These are phyloP conservation scores for Lyophyllum semitale DNA, from an alignment of 768 basidiomycete species.

Conservation along the genomic window DNA sequence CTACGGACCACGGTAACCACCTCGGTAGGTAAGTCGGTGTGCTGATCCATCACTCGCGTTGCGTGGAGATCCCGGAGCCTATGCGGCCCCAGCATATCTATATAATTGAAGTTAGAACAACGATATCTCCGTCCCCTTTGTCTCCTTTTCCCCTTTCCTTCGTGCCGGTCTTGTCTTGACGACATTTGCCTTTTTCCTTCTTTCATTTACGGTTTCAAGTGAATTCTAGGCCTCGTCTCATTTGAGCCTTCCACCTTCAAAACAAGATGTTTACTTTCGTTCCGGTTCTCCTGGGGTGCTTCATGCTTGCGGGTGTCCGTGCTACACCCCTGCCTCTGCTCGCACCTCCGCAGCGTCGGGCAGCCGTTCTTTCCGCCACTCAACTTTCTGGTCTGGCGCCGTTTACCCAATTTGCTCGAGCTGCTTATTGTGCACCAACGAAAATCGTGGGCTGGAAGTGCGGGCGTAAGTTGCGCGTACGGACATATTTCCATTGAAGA, in stretches of 20 bases:
- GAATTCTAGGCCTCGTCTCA: too few relatives aligned
- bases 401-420: constrained; percentile 35
- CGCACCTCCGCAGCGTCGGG: constrained; percentile 1
- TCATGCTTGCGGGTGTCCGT: constrained; percentile 10
- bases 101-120: too few relatives aligned
- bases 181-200: background rate
- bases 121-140: too few relatives aligned
- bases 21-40: too few relatives aligned
- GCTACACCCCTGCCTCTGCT: constrained; percentile 7
- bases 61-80: too few relatives aligned
- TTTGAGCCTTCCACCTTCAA: background rate
- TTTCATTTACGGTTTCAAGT: too few relatives aligned
- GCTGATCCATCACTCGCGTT: too few relatives aligned
- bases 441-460: constrained; percentile 31
- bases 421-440: constrained; percentile 31
- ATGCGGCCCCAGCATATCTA: too few relatives aligned
- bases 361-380: constrained; percentile 9
- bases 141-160: background rate
- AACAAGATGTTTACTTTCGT: constrained; percentile 8
- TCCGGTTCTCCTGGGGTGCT: background rate
- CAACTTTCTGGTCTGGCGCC: constrained; percentile 18
- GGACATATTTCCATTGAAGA: too few relatives aligned
- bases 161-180: constrained; percentile 6
- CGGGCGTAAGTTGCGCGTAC: constrained; percentile 26
- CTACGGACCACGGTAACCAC: too few relatives aligned